A percentile compares a stretch with the other conserved stretches of the same genome.
phyloP scores from a whole-genome alignment of 768 basidiomycete species.

The Hericium coralloides region DNA sequence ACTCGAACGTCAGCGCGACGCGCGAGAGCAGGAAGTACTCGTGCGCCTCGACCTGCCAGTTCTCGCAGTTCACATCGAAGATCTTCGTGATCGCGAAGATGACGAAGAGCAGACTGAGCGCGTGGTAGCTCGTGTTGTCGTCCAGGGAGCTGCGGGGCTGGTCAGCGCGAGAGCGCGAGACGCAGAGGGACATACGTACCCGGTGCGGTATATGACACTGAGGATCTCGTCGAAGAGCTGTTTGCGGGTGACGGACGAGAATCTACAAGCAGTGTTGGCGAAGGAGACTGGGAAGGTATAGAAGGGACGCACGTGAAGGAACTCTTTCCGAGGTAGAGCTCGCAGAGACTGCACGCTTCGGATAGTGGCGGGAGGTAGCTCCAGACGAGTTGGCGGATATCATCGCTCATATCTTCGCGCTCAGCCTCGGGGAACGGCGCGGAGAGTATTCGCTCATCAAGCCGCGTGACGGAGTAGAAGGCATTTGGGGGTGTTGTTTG shows the following conservation, averaged over 20 bases:
- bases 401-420: constrained; percentile 7
- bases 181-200: constrained; percentile 25
- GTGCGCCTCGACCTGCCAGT: constrained; percentile 44
- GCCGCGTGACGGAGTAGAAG: constrained; percentile 9
- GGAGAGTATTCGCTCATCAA: constrained; percentile 9
- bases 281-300: background rate
- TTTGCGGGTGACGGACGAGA: constrained; percentile 40
- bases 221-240: constrained; percentile 53
- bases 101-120: constrained; percentile 53
- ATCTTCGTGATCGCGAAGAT: constrained; percentile 57
- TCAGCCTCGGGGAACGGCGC: constrained; percentile 13
- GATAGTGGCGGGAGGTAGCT: constrained; percentile 43
- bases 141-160: constrained; percentile 28
- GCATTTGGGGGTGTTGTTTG: background rate
- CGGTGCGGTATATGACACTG: constrained; percentile 41
- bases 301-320: constrained; percentile 33
- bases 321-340: constrained; percentile 55
- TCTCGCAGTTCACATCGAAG: constrained; percentile 41
- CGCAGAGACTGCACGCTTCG: constrained; percentile 52
- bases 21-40: constrained; percentile 57
- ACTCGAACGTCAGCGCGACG: constrained; percentile 38
- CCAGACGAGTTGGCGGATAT: constrained; percentile 35
- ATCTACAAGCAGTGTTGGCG: constrained; percentile 27
- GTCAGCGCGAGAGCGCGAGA: no score
- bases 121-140: constrained; percentile 33